phyloP scores from a whole-genome alignment of 129 eudicot genomes.

The Helichrysum umbraculigerum region DNA sequence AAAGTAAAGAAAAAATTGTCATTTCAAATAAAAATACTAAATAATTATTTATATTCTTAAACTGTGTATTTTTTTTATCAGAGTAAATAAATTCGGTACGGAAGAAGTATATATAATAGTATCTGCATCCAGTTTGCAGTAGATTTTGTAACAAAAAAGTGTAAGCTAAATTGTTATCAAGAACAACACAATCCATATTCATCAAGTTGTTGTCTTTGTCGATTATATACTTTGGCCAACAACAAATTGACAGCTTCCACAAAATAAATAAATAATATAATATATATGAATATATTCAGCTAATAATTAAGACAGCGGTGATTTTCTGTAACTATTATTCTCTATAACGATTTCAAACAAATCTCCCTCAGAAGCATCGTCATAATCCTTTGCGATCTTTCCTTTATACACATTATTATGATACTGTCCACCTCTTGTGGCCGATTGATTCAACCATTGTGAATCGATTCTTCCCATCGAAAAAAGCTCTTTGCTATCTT shows the following conservation, averaged over 20 bases:
- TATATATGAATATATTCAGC: neutral
- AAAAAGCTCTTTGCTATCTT: constrained; percentile 91
- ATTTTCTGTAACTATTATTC: constrained; percentile 44
- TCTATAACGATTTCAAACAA: constrained; percentile 88
- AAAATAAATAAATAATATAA: neutral
- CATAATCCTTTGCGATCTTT: constrained; percentile 41
- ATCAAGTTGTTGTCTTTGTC: neutral
- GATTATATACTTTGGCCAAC: constrained; percentile 23
- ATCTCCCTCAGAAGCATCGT: constrained; percentile 71
- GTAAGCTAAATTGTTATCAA: neutral
- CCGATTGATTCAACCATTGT: constrained; percentile 61
- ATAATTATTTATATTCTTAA: neutral
- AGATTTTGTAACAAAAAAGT: neutral
- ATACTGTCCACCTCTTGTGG: constrained; percentile 35
- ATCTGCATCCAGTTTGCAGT: neutral
- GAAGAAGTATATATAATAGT: too few species aligned
- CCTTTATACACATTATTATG: constrained; percentile 37
- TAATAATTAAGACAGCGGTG: constrained; percentile 41
- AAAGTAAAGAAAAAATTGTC: too few species aligned
- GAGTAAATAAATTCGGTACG: too few species aligned
- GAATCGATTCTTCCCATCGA: constrained; percentile 89
- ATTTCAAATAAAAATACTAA: too few species aligned
- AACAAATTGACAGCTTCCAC: constrained; percentile 1
- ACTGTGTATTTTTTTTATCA: neutral
- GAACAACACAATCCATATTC: neutral